Base-by-base conservation (phyloP, 1,139 yeast genomes). In the Pichia sorboxylosa region DNA sequence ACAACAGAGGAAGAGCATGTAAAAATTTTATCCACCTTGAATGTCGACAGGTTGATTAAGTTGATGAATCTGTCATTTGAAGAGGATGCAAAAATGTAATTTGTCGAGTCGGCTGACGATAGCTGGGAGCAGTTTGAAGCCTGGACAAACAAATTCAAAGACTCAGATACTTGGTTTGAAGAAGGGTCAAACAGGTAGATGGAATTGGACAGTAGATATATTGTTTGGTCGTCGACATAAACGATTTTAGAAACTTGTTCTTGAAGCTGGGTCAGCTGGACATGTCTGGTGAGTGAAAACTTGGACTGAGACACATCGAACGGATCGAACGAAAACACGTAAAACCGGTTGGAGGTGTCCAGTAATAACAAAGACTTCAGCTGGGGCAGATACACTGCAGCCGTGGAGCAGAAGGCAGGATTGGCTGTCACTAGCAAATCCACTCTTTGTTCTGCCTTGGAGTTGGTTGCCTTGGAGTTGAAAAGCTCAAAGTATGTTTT, bases 21-120 rank as follows among this genome's bases (percentile, higher is more conserved):
- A 26, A 34, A 39, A 16, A 40, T 39, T 3, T 27, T 10, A 11
- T 26, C 23, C 2, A 70, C 58, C 9, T 66, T 49, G 28, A 58
- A 58, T 34, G 59, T 59, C 9, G 58, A 45, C 8, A 73, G 42
- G 13, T 78, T 73, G 48, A 78, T 74, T 35, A 81, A 59, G 51
- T 82, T 84, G 45, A 84, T 64, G 51, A 82, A 83, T 45, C 95
- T 66, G 52, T 85, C 96, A 39, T 73, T 75, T 24, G 59, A 60
- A 1, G 95, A 92, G 37, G 79, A 72, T 2, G 90, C 73, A 34
- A 81, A 51, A 43, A 81, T 68, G 14, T 27, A 28, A 31, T 65
- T 73, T 8, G 10, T 11, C 8, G 11, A 8, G 8, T 19, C 11
- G 11, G 11, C 6, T 6, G 58, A 25, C 23, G 26, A 11, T 4